These are phyloP conservation scores for Zoysia pacifica DNA, from an alignment of 176 grass and related monocot genomes.

Conservation along the genomic window DNA sequence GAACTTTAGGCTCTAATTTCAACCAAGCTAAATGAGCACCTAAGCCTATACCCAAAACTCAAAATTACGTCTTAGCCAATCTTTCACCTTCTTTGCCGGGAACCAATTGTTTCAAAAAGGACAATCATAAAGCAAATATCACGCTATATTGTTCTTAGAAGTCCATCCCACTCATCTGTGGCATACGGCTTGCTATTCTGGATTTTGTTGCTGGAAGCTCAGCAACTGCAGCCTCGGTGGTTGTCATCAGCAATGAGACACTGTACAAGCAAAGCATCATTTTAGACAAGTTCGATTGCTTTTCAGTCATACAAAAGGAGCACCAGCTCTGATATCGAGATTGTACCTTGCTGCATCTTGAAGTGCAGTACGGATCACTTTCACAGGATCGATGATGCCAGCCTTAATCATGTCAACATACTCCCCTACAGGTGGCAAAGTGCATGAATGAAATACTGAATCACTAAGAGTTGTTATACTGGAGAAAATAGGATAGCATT, in stretches of 20 bases:
- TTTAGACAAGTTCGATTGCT: not conserved
- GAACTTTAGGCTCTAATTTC: not conserved
- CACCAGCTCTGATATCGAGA: not conserved
- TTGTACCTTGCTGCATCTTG: constrained; percentile 81
- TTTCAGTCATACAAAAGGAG: not conserved
- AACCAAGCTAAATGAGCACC: not conserved
- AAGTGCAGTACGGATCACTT: constrained; percentile 86
- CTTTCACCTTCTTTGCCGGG: constrained; percentile 14
- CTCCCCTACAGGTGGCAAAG: constrained; percentile 56
- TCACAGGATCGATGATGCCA: constrained; percentile 86
- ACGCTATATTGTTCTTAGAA: constrained; percentile 38
- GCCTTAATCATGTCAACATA: constrained; percentile 95
- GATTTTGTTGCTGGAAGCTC: constrained; percentile 61
- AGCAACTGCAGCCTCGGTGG: constrained; percentile 71
- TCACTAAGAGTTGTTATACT: constrained; percentile 2
- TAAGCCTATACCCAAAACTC: not conserved
- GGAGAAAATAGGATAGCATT: constrained; percentile 10
- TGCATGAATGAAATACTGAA: constrained; percentile 17
- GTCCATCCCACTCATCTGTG: constrained; percentile 60
- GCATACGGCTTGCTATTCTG: constrained; percentile 61
- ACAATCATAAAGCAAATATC: not conserved
- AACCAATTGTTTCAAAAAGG: not conserved
- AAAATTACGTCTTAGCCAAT: constrained; percentile 5
- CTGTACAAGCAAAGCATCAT: constrained; percentile 40
- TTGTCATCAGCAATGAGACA: constrained; percentile 82